Evolutionary conservation across 371 early-diverging fungal genomes (phyloP).

Genomic region (Mucor piriformis): DNA sequence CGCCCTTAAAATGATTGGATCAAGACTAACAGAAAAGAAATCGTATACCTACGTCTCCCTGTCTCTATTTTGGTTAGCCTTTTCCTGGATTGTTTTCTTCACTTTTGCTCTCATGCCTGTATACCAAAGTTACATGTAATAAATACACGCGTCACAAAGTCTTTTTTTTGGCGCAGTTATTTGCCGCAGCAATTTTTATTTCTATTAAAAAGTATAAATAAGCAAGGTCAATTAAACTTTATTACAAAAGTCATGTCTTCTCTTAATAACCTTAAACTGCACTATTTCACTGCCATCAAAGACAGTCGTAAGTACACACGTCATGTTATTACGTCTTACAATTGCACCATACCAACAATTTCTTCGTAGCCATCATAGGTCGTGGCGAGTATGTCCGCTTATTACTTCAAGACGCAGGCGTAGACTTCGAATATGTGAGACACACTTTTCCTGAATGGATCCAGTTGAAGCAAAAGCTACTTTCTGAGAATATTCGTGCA

Average conservation of each 20-base stretch:
- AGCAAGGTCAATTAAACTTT: too few species aligned
- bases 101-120: constrained; percentile 53
- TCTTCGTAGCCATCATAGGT: constrained; percentile 13
- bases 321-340: neutral
- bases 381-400: constrained; percentile 33
- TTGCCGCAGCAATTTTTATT: too few species aligned
- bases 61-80: constrained; percentile 41
- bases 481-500: neutral
- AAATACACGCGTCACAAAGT: neutral
- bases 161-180: too few species aligned
- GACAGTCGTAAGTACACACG: too few species aligned
- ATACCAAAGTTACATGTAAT: constrained; percentile 37
- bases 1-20: constrained; percentile 36
- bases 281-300: constrained; percentile 12
- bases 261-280: constrained; percentile 12
- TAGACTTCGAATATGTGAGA: constrained; percentile 27
- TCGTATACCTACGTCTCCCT: constrained; percentile 31
- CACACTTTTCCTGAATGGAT: constrained; percentile 16
- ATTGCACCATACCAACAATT: neutral
- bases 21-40: constrained; percentile 24
- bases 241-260: too few species aligned
- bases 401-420: constrained; percentile 33
- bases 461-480: constrained; percentile 14
- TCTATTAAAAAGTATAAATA: too few species aligned
- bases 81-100: constrained; percentile 48